Evolutionary conservation across 1,284 basidiomycete genomes (phyloP).

Genomic region (Puccinia novopanici): DNA sequence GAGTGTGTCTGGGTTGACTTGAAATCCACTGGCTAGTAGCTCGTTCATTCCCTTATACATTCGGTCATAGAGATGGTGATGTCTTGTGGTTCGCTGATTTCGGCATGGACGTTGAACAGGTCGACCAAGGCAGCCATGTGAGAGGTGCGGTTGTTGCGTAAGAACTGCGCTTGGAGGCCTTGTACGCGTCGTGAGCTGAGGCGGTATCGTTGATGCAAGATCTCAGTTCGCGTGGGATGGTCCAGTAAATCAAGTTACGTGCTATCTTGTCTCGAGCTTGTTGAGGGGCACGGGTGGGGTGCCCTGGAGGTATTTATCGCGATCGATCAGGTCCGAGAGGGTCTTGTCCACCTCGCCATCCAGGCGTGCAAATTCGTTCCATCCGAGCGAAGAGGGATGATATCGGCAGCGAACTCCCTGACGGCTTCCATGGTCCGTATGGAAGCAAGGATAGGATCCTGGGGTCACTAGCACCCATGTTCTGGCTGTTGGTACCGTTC

Average conservation of each 20-base stretch:
- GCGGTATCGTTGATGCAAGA: conserved; percentile 12
- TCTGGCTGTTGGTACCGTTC: background rate
- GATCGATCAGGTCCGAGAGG: conserved; percentile 29
- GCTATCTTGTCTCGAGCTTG: conserved; percentile 21
- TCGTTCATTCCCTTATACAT: conserved; percentile 16
- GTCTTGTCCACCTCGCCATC: conserved; percentile 22
- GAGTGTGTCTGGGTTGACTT: conserved; percentile 5
- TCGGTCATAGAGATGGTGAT: conserved; percentile 25
- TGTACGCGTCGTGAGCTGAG: conserved; percentile 20
- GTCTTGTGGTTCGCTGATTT: conserved; percentile 18
- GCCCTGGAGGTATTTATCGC: conserved; percentile 8
- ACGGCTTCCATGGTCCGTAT: conserved; percentile 33
- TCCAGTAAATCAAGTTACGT: conserved; percentile 32
- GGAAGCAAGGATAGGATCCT: conserved; percentile 27
- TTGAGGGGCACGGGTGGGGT: background rate
- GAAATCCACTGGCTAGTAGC: conserved; percentile 18
- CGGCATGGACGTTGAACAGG: conserved; percentile 20
- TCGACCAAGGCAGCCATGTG: conserved; percentile 30
- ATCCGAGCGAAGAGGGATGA: conserved; percentile 18
- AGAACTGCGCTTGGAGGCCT: conserved; percentile 14
- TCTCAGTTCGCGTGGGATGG: conserved; percentile 24
- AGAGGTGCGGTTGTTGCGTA: conserved; percentile 31
- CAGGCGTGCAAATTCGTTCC: conserved; percentile 25
- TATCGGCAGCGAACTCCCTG: conserved; percentile 23
- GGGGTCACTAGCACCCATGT: background rate